These are phyloP conservation scores for Alopecurus myosuroides DNA, from an alignment of 176 grass and related monocot species.

Conservation along the genomic window DNA sequence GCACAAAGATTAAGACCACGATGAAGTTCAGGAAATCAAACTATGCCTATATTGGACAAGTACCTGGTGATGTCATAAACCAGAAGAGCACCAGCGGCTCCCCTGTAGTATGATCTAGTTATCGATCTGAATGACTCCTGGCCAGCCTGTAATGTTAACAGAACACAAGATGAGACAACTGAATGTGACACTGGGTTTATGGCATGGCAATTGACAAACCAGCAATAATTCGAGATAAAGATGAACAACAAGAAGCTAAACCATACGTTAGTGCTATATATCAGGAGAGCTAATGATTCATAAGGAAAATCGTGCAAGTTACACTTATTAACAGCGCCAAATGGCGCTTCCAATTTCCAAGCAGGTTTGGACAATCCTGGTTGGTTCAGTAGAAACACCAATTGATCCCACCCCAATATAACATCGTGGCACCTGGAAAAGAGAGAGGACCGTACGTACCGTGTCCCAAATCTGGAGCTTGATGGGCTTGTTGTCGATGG, in stretches of 20 bases:
- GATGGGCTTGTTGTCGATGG: conserved; percentile 74
- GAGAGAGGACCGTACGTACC: conserved; percentile 1
- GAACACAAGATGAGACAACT: neutral
- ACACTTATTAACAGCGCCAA: neutral
- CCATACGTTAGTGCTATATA: neutral
- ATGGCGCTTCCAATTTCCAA: neutral
- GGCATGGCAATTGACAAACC: neutral
- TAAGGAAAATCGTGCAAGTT: neutral
- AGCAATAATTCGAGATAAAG: too few species aligned
- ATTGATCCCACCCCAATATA: neutral
- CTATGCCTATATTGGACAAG: neutral
- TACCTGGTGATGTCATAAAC: conserved; percentile 78
- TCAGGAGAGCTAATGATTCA: neutral
- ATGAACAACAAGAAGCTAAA: neutral
- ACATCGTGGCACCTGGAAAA: neutral
- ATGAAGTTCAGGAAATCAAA: neutral
- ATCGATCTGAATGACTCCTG: conserved; percentile 88
- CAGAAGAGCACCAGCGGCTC: conserved; percentile 70
- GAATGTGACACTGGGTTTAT: neutral
- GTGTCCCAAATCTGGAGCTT: conserved; percentile 94
- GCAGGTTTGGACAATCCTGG: neutral
- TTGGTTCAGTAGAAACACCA: neutral
- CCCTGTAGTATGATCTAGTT: conserved; percentile 78
- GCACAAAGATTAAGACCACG: neutral
- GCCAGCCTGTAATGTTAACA: conserved; percentile 45